phyloP scores from a whole-genome alignment of 2,329 filamentous ascomycete species.

The Sclerotinia glacialis region DNA sequence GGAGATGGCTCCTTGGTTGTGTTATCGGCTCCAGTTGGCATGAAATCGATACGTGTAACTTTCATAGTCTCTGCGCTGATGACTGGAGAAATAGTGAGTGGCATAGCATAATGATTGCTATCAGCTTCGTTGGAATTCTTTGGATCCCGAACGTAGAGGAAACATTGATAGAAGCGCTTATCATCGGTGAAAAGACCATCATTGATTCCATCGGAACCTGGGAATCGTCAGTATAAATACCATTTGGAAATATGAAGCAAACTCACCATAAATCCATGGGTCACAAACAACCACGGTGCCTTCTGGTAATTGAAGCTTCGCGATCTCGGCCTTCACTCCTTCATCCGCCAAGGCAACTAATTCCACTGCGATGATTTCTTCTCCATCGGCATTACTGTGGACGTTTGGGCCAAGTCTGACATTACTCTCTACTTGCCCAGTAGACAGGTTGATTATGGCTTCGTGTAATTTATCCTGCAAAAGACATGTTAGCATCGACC shows the following conservation, averaged over 20 bases:
- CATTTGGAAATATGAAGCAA: background rate
- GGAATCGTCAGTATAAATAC: conserved; percentile 10
- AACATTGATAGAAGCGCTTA: conserved; percentile 58
- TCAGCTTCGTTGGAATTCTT: conserved; percentile 58
- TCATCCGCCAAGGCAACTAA: conserved; percentile 53
- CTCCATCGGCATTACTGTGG: conserved; percentile 58
- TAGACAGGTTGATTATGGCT: conserved; percentile 52
- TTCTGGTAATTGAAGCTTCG: conserved; percentile 59
- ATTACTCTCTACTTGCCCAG: conserved; percentile 53
- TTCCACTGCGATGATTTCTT: conserved; percentile 59
- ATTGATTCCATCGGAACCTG: conserved; percentile 51
- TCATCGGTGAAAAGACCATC: conserved; percentile 46
- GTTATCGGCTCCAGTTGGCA: conserved; percentile 65
- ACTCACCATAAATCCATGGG: conserved; percentile 61
- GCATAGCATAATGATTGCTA: conserved; percentile 67
- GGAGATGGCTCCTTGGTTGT: conserved; percentile 53
- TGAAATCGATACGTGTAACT: conserved; percentile 65
- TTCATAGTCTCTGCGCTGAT: conserved; percentile 61
- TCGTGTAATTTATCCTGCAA: conserved; percentile 60
- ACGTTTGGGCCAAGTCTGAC: conserved; percentile 56
- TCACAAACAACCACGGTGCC: conserved; percentile 58
- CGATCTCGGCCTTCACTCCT: conserved; percentile 57
- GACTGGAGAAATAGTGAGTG: conserved; percentile 63
- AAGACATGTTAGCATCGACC: background rate
- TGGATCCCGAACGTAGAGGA: conserved; percentile 64